A percentile compares a stretch with the other conserved stretches of the same genome.
Conservation (phyloP, 176 grass and related monocot genomes). For the Oryza longistaminata region DNA sequence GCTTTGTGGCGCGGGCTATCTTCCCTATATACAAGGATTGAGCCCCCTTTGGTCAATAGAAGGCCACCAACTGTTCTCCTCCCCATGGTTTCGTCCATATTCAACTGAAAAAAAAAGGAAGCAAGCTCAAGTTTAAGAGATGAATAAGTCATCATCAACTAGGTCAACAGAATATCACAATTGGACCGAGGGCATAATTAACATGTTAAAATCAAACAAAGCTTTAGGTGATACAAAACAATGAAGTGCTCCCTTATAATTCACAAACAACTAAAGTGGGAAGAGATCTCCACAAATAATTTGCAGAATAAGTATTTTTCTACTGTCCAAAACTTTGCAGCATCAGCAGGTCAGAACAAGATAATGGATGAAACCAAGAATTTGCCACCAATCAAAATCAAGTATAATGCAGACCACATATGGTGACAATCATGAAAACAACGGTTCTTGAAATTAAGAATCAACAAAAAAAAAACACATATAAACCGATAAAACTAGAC, state of each 20-base stretch:
- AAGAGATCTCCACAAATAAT: conserved; percentile 15
- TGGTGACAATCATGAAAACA: background rate
- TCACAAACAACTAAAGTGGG: background rate
- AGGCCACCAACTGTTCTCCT: conserved; percentile 71
- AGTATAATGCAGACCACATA: background rate
- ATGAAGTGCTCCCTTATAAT: background rate
- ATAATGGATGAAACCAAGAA: background rate
- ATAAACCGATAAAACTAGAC: conserved; percentile 1
- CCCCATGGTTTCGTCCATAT: conserved; percentile 70
- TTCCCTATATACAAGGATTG: conserved; percentile 63
- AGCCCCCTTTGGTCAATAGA: conserved; percentile 65
- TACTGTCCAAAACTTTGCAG: background rate
- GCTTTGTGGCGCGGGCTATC: conserved; percentile 43
- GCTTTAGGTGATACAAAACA: background rate
- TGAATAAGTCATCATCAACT: conserved; percentile 1
- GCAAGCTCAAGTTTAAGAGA: background rate
- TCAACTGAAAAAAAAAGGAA: conserved; percentile 34
- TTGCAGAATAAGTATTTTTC: background rate
- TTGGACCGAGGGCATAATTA: background rate
- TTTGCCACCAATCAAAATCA: background rate
- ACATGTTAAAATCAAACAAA: conserved; percentile 1
- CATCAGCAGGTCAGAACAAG: background rate
- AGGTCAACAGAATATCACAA: background rate
- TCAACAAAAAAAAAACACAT: background rate
- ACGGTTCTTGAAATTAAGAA: conserved; percentile 2